These are phyloP conservation scores for Chlamydomonas reinhardtii DNA, from an alignment of 163 green algal species.

Conservation along the genomic window DNA sequence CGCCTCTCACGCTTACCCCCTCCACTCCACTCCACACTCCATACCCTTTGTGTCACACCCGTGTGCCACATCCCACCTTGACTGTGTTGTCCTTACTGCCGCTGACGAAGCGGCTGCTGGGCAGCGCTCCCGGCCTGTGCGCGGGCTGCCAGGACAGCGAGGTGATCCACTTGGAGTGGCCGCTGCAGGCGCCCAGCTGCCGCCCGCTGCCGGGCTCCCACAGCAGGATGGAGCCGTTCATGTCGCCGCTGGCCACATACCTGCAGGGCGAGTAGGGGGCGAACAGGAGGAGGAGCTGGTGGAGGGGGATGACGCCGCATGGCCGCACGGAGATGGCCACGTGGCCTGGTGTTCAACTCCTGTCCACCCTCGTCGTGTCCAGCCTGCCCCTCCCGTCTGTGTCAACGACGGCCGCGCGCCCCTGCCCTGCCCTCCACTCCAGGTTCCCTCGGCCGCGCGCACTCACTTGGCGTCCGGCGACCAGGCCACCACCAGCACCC, in stretches of 20 bases:
- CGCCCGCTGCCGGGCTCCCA: slow-evolving; percentile 87
- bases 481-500: slow-evolving; percentile 91
- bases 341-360: too few relatives aligned
- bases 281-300: slow-evolving; percentile 60
- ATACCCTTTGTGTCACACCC: too few relatives aligned
- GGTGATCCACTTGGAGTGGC: slow-evolving; percentile 94
- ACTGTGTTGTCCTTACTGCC: slow-evolving; percentile 90
- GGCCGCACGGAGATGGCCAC: too few relatives aligned
- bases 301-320: too few relatives aligned
- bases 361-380: too few relatives aligned
- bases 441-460: too few relatives aligned
- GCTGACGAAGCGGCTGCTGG: slow-evolving; percentile 83
- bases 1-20: background rate
- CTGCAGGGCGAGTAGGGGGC: background rate
- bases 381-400: too few relatives aligned
- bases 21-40: too few relatives aligned
- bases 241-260: slow-evolving; percentile 87
- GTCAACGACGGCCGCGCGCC: too few relatives aligned
- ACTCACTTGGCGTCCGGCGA: slow-evolving; percentile 60
- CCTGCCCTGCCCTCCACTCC: background rate
- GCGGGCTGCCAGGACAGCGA: slow-evolving; percentile 94
- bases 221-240: slow-evolving; percentile 88
- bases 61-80: slow-evolving; percentile 72
- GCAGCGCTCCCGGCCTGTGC: slow-evolving; percentile 79
- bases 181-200: slow-evolving; percentile 77